Base-by-base conservation (phyloP, 2,329 filamentous ascomycete genomes). In the Fusarium chuoi region DNA sequence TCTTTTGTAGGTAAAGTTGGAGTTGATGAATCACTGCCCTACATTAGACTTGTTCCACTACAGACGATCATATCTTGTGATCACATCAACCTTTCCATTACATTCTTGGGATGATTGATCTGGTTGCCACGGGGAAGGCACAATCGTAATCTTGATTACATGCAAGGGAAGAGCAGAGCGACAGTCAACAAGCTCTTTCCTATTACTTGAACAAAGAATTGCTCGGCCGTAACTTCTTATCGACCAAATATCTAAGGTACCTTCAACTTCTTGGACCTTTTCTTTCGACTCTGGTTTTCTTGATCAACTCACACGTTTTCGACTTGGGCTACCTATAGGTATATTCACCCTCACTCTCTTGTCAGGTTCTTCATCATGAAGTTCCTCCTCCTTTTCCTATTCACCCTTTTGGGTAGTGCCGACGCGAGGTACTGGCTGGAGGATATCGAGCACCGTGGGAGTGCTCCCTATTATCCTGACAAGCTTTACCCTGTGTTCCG, bases 401-500 rank as follows among this genome's bases (percentile, higher is more conserved):
- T 77, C 26, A 35, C 66, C 44, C 51, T 77, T 26, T 63, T 48
- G 44, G 68, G 70, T 20, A 35, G 41, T 3, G 51, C 45, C 15
- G 35, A 63, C 24, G 68, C 71, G 17, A 76, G 58, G 56, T 79
- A 74, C 41, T 80, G 79, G 79, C 74, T 80, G 22, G 79, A 80
- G 58, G 77, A 76, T 9, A 79, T 80, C 20, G 61, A 65, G 13
- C 79, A 80, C 38, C 73, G 68, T 35, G 79, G 79, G 2, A 64
- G 68, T 42, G 77, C 79, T 38, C 79, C 79, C 2, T 80, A 79
- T 26, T 77, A 78, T 24, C 78, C 78, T 5, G 79, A 80, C 51
- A 70, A 67, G 42, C 55, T 68, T 15, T 80, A 80, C 54, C 62
- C 55, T 10, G 79, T 80, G 13, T 80, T 80, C 65, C 78, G 79